Conservation (phyloP, 495 filamentous ascomycete species). For the Clohesyomyces aquaticus region DNA sequence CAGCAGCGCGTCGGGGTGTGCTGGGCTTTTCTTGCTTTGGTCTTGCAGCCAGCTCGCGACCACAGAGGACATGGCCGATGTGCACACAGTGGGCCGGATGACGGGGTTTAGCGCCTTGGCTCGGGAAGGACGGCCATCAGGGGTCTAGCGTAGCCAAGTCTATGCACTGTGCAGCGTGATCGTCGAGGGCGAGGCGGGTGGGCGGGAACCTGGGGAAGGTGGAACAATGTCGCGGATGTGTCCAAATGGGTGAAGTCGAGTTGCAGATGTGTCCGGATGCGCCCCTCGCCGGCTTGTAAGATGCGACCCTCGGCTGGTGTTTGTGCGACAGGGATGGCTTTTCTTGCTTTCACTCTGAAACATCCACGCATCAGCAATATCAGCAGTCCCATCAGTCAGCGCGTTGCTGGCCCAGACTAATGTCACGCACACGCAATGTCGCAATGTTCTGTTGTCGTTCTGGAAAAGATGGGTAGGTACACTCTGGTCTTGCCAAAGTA, state of each 20-base stretch:
- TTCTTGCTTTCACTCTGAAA: neutral
- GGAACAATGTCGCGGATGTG: neutral
- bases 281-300: constrained; percentile 12
- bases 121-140: constrained; percentile 13
- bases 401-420: too few relatives aligned
- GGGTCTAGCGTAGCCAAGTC: constrained; percentile 3
- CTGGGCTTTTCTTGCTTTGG: constrained; percentile 11
- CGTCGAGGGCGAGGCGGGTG: too few relatives aligned
- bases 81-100: neutral
- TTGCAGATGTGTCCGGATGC: constrained; percentile 10
- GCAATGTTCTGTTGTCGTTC: too few relatives aligned
- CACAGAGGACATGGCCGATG: constrained; percentile 8
- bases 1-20: constrained; percentile 30
- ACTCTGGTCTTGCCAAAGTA: neutral
- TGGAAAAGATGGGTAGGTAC: too few relatives aligned
- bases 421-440: too few relatives aligned
- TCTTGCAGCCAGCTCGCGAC: constrained; percentile 31
- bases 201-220: too few relatives aligned
- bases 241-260: too few relatives aligned
- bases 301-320: constrained; percentile 1
- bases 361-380: constrained; percentile 1
- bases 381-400: too few relatives aligned
- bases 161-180: neutral
- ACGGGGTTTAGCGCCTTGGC: constrained; percentile 9
- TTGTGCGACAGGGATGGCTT: neutral